These are phyloP conservation scores for Tothia fuscella DNA, from an alignment of 2,329 filamentous ascomycete genomes.

Conservation along the genomic window DNA sequence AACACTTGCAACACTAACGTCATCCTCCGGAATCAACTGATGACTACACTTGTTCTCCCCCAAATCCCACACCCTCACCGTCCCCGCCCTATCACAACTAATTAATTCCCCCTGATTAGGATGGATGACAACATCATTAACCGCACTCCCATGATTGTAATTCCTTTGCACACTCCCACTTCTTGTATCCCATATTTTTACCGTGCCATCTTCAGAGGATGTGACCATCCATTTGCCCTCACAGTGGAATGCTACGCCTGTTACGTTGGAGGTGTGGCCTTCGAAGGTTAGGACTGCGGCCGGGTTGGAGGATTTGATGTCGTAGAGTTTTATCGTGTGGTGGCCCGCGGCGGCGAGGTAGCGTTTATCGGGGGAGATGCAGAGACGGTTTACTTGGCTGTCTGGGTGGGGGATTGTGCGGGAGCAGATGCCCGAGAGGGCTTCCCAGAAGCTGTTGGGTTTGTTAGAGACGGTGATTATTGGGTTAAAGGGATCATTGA, in stretches of 20 bases:
- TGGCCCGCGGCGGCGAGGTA: slow-evolving; percentile 73
- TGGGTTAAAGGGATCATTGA: background rate
- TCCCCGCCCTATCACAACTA: slow-evolving; percentile 85
- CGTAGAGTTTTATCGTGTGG: slow-evolving; percentile 92
- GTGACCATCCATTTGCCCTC: slow-evolving; percentile 99
- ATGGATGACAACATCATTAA: slow-evolving; percentile 98
- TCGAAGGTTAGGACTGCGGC: slow-evolving; percentile 89
- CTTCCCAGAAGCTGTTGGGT: slow-evolving; percentile 73
- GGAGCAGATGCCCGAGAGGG: slow-evolving; percentile 92
- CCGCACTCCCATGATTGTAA: slow-evolving; percentile 78
- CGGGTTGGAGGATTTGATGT: slow-evolving; percentile 97
- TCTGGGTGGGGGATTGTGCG: slow-evolving; percentile 96
- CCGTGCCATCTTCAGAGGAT: slow-evolving; percentile 88
- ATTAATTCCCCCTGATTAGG: slow-evolving; percentile 98
- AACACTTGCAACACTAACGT: slow-evolving; percentile 85
- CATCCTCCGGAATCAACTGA: slow-evolving; percentile 90
- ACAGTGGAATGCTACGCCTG: slow-evolving; percentile 93
- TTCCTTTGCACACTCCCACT: slow-evolving; percentile 79
- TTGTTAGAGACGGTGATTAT: slow-evolving; percentile 8
- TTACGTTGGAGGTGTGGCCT: slow-evolving; percentile 91
- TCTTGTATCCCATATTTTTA: slow-evolving; percentile 94
- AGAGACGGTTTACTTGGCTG: slow-evolving; percentile 95
- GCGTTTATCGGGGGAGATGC: slow-evolving; percentile 95
- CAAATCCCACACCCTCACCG: slow-evolving; percentile 90
- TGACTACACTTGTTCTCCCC: slow-evolving; percentile 96